A percentile compares a stretch with the other conserved stretches of the same genome.
phyloP scores from a whole-genome alignment of 1,284 basidiomycete species.

The Boletellus deceptivus region DNA sequence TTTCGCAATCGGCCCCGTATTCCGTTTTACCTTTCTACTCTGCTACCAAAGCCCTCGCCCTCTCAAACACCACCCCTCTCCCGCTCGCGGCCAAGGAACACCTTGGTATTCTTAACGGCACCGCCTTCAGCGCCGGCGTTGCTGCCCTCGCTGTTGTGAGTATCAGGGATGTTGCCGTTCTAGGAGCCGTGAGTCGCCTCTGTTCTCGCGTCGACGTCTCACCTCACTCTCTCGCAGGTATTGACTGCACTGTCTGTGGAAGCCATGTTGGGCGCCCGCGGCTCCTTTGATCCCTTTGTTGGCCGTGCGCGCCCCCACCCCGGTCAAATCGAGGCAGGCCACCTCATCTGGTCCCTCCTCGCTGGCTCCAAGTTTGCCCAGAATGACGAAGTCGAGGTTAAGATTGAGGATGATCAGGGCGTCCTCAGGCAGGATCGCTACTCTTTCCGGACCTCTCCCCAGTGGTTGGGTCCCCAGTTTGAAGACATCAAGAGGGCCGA shows the following conservation, averaged over 20 bases:
- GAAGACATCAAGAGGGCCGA: constrained; percentile 75
- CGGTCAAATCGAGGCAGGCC: constrained; percentile 78
- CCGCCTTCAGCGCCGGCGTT: constrained; percentile 74
- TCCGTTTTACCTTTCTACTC: constrained; percentile 34
- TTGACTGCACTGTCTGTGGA: constrained; percentile 85
- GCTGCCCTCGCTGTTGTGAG: constrained; percentile 69
- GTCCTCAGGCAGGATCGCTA: constrained; percentile 63
- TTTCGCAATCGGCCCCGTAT: not conserved
- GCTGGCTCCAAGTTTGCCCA: constrained; percentile 68
- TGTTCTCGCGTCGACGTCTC: not conserved
- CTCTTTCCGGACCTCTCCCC: constrained; percentile 74
- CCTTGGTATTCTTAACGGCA: constrained; percentile 79
- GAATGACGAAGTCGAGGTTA: constrained; percentile 59
- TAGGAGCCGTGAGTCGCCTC: constrained; percentile 42
- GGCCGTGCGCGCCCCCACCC: constrained; percentile 80
- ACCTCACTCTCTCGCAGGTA: constrained; percentile 43
- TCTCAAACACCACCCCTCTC: constrained; percentile 66
- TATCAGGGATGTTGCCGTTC: constrained; percentile 66
- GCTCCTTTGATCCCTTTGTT: constrained; percentile 80
- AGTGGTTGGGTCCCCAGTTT: constrained; percentile 85
- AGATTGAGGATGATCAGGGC: constrained; percentile 68
- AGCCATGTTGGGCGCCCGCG: constrained; percentile 70
- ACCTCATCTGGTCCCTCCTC: constrained; percentile 66
- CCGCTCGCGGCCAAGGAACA: constrained; percentile 80
- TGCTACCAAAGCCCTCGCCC: constrained; percentile 63